Base-by-base conservation (phyloP, 495 filamentous ascomycete genomes). In the Neurospora terricola region DNA sequence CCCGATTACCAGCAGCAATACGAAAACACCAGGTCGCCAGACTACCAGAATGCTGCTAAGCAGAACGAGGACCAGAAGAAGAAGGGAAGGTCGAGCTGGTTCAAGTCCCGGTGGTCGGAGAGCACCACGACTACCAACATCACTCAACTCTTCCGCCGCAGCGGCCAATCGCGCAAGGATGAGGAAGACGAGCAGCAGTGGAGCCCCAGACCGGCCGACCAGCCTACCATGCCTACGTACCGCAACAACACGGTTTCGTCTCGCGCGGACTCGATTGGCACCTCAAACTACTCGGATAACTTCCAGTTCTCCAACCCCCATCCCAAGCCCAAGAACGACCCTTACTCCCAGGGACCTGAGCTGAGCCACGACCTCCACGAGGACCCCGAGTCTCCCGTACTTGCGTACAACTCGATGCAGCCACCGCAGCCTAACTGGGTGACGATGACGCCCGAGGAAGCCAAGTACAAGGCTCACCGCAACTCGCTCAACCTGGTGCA, bases 61-160 rank as follows among this genome's bases (percentile, higher is more conserved):
- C 89, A 88, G 8, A 92, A 93, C 38, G 94, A 94, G 81, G 86
- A 88, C 72, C 90, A 91, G 76, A 98, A 97, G 83, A 94, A 97
- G 82, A 96, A 97, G 81, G 96, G 93, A 12, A 95, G 94, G 16
- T 96, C 93, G 5, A 90, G 97, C 80, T 96, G 87, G 84, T 86
- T 94, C 83, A 93, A 94, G n/a, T 98, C 96, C 14, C 90, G 96
- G 38, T 99, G 96, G 96, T 98, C 95, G 5, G 94, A 96, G 82
- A 66, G 54, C 54, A 98, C 96, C 27, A 98, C 96, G 5, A 87
- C 94, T 30, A 96, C 96, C 0, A 88, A 83, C 73, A 78, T 87
- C 14, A 80, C 83, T 69, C 80, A 81, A 69, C 83, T 83, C 12
- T 88, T 88, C 78, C 82, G 87, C 66, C 83, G 81, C 42, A 88